Evolutionary conservation across 371 early-diverging fungal genomes (phyloP).

Genomic region (Mucor irregularis): DNA sequence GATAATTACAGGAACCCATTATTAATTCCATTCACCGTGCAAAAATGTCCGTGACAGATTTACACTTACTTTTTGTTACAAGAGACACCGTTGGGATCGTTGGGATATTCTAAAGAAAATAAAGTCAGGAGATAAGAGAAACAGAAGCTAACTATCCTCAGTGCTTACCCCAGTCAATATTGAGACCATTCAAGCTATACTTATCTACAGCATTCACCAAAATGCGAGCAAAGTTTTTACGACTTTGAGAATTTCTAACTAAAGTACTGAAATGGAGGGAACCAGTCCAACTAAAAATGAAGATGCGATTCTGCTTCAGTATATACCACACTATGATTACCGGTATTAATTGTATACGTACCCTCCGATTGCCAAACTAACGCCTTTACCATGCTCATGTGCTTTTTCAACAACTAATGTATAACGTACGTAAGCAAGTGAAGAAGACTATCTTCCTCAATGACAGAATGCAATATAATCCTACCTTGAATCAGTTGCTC

Average conservation of each 20-base stretch:
- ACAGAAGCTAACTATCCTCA: not conserved
- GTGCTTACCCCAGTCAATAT: conserved; percentile 48
- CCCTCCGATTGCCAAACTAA: conserved; percentile 35
- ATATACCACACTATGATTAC: too few species aligned
- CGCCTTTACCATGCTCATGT: conserved; percentile 23
- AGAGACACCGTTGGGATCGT: conserved; percentile 26
- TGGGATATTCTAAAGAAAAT: conserved; percentile 25
- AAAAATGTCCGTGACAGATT: too few species aligned
- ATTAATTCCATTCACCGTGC: not conserved
- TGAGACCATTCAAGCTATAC: conserved; percentile 52
- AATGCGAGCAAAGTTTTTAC: conserved; percentile 19
- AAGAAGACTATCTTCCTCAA: not conserved
- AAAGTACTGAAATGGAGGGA: conserved; percentile 24
- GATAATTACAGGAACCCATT: not conserved
- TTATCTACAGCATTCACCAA: conserved; percentile 28
- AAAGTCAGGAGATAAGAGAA: not conserved
- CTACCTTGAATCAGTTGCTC: conserved; percentile 10
- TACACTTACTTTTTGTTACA: conserved; percentile 29
- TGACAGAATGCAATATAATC: not conserved
- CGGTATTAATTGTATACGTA: not conserved
- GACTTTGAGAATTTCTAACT: conserved; percentile 12
- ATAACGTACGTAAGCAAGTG: conserved; percentile 12
- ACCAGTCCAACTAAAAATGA: conserved; percentile 29
- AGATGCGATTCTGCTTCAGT: too few species aligned
- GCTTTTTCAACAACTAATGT: conserved; percentile 25